These are phyloP conservation scores for Lentinula guzmanii DNA, from an alignment of 768 basidiomycete genomes.

Conservation along the genomic window DNA sequence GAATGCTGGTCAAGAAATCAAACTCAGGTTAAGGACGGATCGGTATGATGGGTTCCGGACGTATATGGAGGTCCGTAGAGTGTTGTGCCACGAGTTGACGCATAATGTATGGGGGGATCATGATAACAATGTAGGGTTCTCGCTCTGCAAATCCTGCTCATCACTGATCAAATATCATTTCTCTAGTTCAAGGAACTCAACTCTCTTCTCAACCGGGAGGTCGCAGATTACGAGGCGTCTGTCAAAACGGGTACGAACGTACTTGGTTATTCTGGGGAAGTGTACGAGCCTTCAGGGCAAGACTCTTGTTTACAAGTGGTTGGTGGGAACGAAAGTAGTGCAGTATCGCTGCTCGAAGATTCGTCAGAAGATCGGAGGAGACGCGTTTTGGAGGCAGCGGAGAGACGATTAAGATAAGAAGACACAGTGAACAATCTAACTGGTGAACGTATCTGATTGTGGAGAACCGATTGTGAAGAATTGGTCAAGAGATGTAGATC, in stretches of 20 bases:
- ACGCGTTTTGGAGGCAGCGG: slow-evolving; percentile 54
- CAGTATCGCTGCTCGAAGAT: slow-evolving; percentile 23
- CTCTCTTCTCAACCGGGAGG: slow-evolving; percentile 68
- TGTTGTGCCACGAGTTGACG: slow-evolving; percentile 72
- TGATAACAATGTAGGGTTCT: slow-evolving; percentile 58
- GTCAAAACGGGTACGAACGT: slow-evolving; percentile 47
- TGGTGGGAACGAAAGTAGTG: slow-evolving; percentile 32
- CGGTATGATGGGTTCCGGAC: slow-evolving; percentile 65
- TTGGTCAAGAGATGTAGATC: neutral
- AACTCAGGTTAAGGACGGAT: slow-evolving; percentile 64
- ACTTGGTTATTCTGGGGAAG: slow-evolving; percentile 33
- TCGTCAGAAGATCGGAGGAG: slow-evolving; percentile 53
- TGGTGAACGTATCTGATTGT: slow-evolving; percentile 41
- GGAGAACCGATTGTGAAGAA: neutral
- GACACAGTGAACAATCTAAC: slow-evolving; percentile 58
- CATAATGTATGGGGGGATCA: slow-evolving; percentile 75
- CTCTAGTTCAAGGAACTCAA: slow-evolving; percentile 70
- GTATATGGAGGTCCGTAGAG: slow-evolving; percentile 58
- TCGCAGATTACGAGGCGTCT: slow-evolving; percentile 59
- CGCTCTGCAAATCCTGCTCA: too few species aligned
- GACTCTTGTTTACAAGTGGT: slow-evolving; percentile 52
- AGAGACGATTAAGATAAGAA: slow-evolving; percentile 51
- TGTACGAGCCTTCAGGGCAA: slow-evolving; percentile 51
- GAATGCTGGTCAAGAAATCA: slow-evolving; percentile 56
- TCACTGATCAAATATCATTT: neutral